A percentile compares a stretch with the other conserved stretches of the same genome.
Evolutionary conservation across 352 stramenopile genomes (phyloP).

Genomic region (Plasmopara viticola): DNA sequence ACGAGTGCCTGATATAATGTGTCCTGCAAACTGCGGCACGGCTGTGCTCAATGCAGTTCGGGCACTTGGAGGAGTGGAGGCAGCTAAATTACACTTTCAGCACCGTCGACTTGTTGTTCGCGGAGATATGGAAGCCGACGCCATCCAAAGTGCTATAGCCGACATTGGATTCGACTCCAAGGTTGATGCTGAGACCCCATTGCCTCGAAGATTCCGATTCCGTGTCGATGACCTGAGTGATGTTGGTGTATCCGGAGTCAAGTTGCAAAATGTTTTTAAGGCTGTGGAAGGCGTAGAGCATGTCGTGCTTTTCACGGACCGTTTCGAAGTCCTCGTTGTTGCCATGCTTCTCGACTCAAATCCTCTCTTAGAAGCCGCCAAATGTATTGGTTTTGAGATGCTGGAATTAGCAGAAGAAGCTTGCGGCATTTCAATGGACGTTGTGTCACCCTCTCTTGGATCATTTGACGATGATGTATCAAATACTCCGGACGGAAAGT

Average conservation of each 20-base stretch:
- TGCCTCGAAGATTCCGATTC: constrained; percentile 51
- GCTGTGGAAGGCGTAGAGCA: constrained; percentile 63
- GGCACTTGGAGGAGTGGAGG: constrained; percentile 38
- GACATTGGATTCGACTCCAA: constrained; percentile 58
- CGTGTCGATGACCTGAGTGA: constrained; percentile 40
- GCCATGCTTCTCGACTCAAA: constrained; percentile 41
- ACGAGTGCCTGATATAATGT: constrained; percentile 76
- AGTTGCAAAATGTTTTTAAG: constrained; percentile 23
- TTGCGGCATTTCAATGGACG: constrained; percentile 30
- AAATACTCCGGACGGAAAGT: constrained; percentile 5
- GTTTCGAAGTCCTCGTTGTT: constrained; percentile 50
- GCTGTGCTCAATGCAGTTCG: constrained; percentile 59
- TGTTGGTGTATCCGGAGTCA: constrained; percentile 16
- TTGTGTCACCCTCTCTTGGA: constrained; percentile 14
- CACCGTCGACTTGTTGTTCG: constrained; percentile 48
- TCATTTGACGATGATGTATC: constrained; percentile 7
- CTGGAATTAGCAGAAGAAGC: constrained; percentile 45
- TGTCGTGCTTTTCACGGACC: constrained; percentile 47
- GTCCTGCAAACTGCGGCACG: constrained; percentile 63
- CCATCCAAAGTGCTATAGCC: constrained; percentile 35
- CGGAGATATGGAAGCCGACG: constrained; percentile 35
- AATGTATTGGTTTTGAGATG: constrained; percentile 39
- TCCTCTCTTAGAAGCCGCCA: constrained; percentile 32
- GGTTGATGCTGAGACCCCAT: constrained; percentile 29
- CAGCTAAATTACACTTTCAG: constrained; percentile 51